Base-by-base conservation (phyloP, 495 filamentous ascomycete species). In the Terfezia boudieri region DNA sequence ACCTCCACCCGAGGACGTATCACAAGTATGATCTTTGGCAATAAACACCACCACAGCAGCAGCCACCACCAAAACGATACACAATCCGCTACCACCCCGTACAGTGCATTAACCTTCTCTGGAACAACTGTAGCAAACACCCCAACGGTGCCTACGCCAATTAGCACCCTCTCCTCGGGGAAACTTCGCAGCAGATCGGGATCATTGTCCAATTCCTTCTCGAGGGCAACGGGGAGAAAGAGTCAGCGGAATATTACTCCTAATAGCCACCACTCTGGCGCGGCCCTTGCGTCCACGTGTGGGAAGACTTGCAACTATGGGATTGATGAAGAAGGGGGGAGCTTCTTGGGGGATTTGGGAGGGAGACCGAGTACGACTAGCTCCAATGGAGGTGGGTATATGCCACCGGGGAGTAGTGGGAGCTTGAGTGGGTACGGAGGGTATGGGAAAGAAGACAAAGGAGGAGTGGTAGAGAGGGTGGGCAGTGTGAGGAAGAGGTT, bases 401-500 rank as follows among this genome's bases (percentile, higher is more conserved):
- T 32, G 4, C 64, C 60, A 2, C 57, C 60, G 14, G 56, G 50
- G 37, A 60, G 59, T 36, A 64, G 65, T 8, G 60, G 57, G 16
- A 64, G 58, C 22, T 53, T 61, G 23, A 56, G 53, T 36, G 55
- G 59, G 58, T 53, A 63, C 65, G 60, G 67, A 32, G 26, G 26
- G 26, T 32, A 32, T 32, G 26, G 26, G 26, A 32, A 32, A 32
- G 26, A 32, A 2, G 26, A 32, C 4, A 32, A 32, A 32, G 26
- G 26, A 32, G 26, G 26, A 32, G 26, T 32, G 26, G 26, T 32
- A 4, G 49, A 51, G 16, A n/a, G 49, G 36, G 67, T 71, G n/a
- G 70, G 74, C 7, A 80, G 76, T 56, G 73, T 86, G 53, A 76
- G 76, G 67, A 86, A 82, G 67, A 66, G 84, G 60, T 67, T 87